Evolutionary conservation across 176 grass and related monocot genomes (phyloP).

Genomic region (Musa acuminata): DNA sequence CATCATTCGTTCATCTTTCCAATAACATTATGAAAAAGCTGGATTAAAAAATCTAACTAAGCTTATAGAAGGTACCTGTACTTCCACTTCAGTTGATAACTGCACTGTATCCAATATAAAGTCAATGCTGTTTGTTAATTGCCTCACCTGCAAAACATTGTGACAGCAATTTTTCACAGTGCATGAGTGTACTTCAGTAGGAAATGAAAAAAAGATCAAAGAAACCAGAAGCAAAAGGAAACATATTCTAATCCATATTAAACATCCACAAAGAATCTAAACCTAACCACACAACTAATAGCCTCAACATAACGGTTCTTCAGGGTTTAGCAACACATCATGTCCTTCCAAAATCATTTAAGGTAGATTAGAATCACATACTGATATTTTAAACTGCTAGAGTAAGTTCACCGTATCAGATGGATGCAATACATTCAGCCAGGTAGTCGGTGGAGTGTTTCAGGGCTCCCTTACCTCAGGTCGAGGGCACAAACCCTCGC

Average conservation of each 20-base stretch:
- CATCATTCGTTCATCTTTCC: not conserved
- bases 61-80: slow-evolving; percentile 45
- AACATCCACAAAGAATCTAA: too few relatives aligned
- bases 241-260: too few relatives aligned
- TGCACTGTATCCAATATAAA: slow-evolving; percentile 62
- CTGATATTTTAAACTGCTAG: too few relatives aligned
- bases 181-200: not conserved
- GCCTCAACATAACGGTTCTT: not conserved
- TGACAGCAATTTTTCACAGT: not conserved
- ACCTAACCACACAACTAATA: too few relatives aligned
- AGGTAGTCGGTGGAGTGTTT: too few relatives aligned
- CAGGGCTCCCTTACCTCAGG: too few relatives aligned
- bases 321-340: not conserved
- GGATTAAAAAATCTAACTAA: not conserved
- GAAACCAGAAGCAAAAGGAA: not conserved
- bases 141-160: slow-evolving; percentile 46
- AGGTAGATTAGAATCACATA: not conserved
- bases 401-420: too few relatives aligned
- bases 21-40: not conserved
- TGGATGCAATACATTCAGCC: too few relatives aligned
- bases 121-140: slow-evolving; percentile 45
- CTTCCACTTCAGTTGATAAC: slow-evolving; percentile 56
- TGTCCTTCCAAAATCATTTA: not conserved
- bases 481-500: too few relatives aligned
- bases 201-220: not conserved